Evolutionary conservation across 2,329 filamentous ascomycete genomes (phyloP), one percentile per base, ranked within the genome.

Genomic region (Nothopassalora personata): DNA sequence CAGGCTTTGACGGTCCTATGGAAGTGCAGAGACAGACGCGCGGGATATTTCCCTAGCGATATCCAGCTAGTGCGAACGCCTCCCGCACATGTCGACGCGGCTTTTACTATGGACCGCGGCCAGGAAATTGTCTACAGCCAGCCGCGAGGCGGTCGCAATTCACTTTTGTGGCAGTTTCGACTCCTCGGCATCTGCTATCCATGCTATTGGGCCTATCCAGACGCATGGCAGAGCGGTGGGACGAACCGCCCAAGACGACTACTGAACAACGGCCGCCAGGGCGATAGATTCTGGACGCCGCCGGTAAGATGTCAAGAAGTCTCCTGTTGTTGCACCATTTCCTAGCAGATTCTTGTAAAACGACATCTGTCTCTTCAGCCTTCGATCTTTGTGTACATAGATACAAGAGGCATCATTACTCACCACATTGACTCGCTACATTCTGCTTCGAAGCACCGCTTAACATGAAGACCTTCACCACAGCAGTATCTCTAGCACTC

Each of bases 381-480:
- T 9, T 15, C 31, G 7, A 30, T 34, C 28, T 11, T 36, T 46
- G 34, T 18, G 19, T n/a, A 27, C 39, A 19, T 45, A 46, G 28
- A 45, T 10, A 46, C 9, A 28, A 15, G 23, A 23, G 23, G 39
- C n/a, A 39, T 11, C 23, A 19, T 19, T 19, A 15, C 53, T 51
- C 46, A 43, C 45, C 31, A 27, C n/a, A 56, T 30, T 50, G 19
- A 30, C 31, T 56, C 47, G 31, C 13, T 56, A 23, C 46, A 30
- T 51, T 18, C 36, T 43, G 1, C 31, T 39, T 43, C 13, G 4
- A n/a, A 43, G n/a, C 27, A 30, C 7, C 52, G 54, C 57, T 10
- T 4, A 49, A 45, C 30, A 66, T 66, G 61, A 64, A 62, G 53
- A 57, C 53, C 27, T 45, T 47, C 54, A 19, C 51, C 23, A 10